These are phyloP conservation scores for Lotus japonicus DNA, from an alignment of 306 rosid species.

Conservation along the genomic window DNA sequence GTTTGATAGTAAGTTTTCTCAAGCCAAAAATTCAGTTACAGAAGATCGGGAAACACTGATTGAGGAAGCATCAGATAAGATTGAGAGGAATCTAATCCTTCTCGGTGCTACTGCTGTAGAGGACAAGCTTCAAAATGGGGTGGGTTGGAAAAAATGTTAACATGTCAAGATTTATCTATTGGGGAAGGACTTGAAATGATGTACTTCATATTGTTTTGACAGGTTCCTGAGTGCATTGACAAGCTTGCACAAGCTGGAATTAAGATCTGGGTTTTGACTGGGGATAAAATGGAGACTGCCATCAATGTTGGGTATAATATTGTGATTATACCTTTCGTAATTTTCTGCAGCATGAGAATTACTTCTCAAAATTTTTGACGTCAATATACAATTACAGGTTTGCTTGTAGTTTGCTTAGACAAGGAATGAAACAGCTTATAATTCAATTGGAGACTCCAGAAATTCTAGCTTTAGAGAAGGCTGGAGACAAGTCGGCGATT, in stretches of 20 bases:
- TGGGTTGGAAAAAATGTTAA: slow-evolving; percentile 33
- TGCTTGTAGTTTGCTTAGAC: slow-evolving; percentile 95
- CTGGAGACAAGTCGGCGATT: slow-evolving; percentile 58
- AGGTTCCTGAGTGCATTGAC: slow-evolving; percentile 95
- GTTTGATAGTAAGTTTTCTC: slow-evolving; percentile 44
- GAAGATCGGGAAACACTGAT: slow-evolving; percentile 60
- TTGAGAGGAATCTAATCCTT: slow-evolving; percentile 71
- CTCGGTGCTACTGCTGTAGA: slow-evolving; percentile 98
- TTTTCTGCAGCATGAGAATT: slow-evolving; percentile 4
- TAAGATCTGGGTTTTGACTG: slow-evolving; percentile 98
- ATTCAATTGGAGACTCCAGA: slow-evolving; percentile 65
- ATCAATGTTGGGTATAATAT: slow-evolving; percentile 81
- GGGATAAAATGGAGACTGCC: slow-evolving; percentile 99
- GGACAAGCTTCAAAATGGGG: slow-evolving; percentile 99
- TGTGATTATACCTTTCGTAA: neutral
- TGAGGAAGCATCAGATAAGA: slow-evolving; percentile 58
- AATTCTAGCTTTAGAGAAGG: slow-evolving; percentile 69
- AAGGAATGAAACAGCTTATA: slow-evolving; percentile 90
- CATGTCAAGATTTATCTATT: neutral
- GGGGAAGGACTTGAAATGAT: slow-evolving; percentile 16
- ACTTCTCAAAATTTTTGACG: slow-evolving; percentile 31
- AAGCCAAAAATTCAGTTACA: slow-evolving; percentile 57
- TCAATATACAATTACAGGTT: slow-evolving; percentile 47
- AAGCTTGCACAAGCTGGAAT: slow-evolving; percentile 97
- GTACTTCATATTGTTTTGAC: slow-evolving; percentile 28